Base-by-base conservation (phyloP, 805 yeast species). In the Limtongia smithiae region DNA sequence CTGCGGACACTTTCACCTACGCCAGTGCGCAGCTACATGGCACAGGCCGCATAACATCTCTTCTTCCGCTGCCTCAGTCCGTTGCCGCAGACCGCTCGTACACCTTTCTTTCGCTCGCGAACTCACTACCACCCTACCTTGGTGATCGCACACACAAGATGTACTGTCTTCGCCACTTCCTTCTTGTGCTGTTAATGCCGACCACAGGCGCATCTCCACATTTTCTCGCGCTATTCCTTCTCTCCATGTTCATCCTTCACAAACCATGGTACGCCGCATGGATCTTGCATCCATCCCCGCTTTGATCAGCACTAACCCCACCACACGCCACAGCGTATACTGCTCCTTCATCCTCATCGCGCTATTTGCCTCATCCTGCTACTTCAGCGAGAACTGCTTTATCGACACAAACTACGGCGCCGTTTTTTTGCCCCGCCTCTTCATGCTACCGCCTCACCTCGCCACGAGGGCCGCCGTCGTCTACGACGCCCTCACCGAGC, bases 201-300 rank as follows among this genome's bases (percentile, higher is more conserved):
- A 59, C 61, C 5, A 46, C 59, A 3, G 54, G 55, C 38, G 50
- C 59, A 24, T 53, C 61, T 11, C 59, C 61, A 3, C 50, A 46
- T 25, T 46, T 53, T 33, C 45, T 57, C 9, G 51, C 51, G 8
- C 20, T 57, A 20, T 44, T 57, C 18, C 38, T 57, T 8, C 37
- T 54, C 9, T 48, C 59, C 14, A 30, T 45, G 17, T 46, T 57
- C 25, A 20, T 57, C 14, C 25, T 50, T 3, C 54, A 54, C 33
- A 25, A 57, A 15, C 58, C 58, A 22, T 54, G 58, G 58, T 54
- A 46, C 21, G 51, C 17, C 17, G 9, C 31, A 27, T n/a, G n/a
- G n/a, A n/a, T n/a, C n/a, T n/a, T n/a, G n/a, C n/a, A n/a, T n/a
- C n/a, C n/a, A n/a, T n/a, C 22, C n/a, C 9, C 28, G 21, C 4